Evolutionary conservation across 2,329 filamentous ascomycete species (phyloP).

Genomic region (Penicillium verrucosum): DNA sequence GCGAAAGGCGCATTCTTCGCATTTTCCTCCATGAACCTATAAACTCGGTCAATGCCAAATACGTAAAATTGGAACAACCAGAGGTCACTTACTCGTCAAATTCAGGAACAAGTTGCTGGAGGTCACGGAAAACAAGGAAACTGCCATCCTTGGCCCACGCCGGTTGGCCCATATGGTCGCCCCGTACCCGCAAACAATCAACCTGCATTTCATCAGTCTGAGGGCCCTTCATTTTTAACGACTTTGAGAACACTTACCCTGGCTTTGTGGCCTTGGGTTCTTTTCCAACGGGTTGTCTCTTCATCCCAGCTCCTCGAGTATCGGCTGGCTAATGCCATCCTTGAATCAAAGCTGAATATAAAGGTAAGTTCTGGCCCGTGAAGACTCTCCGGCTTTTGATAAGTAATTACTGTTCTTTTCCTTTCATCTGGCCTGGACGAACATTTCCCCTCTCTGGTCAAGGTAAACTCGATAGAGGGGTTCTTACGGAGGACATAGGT

Average conservation of each 20-base stretch:
- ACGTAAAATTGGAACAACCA: background rate
- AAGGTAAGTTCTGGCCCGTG: background rate
- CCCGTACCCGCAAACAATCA: conserved; percentile 39
- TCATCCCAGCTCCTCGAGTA: conserved; percentile 34
- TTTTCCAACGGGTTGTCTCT: background rate
- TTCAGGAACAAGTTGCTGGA: conserved; percentile 47
- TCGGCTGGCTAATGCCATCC: conserved; percentile 45
- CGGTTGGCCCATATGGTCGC: conserved; percentile 32
- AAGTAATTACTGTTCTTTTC: conserved; percentile 20
- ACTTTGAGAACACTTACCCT: conserved; percentile 17
- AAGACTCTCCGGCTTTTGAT: background rate
- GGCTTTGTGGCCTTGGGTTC: conserved; percentile 18
- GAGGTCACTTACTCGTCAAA: conserved; percentile 33
- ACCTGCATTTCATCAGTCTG: conserved; percentile 23
- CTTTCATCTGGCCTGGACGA: background rate
- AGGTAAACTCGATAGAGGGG: background rate
- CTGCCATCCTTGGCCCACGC: conserved; percentile 46
- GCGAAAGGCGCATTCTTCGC: conserved; percentile 16
- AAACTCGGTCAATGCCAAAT: background rate
- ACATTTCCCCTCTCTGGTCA: background rate
- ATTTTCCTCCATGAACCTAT: conserved; percentile 36
- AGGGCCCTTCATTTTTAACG: conserved; percentile 3
- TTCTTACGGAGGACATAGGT: background rate
- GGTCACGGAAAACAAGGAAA: conserved; percentile 46
- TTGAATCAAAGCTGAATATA: conserved; percentile 40